phyloP scores from a whole-genome alignment of 2,329 filamentous ascomycete species.

The Penicillium sclerotigenum region DNA sequence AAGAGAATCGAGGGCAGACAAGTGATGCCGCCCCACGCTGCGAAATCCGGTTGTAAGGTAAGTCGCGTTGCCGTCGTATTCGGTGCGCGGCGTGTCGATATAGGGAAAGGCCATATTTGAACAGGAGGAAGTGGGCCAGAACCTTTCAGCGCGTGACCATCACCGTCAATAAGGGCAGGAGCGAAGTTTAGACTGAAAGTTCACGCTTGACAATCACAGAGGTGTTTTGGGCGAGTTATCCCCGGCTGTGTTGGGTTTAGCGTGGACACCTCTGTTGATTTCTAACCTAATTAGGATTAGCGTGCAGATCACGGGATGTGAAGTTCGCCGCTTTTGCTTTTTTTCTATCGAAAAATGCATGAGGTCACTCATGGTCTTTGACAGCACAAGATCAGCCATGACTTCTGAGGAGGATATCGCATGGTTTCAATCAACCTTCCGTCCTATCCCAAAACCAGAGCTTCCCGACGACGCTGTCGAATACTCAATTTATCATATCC shows the following conservation, averaged over 20 bases:
- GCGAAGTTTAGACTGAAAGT: background rate
- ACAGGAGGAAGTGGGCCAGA: constrained; percentile 8
- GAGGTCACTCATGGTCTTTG: constrained; percentile 32
- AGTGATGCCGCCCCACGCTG: constrained; percentile 41
- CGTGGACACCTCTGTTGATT: constrained; percentile 38
- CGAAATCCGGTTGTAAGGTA: constrained; percentile 68
- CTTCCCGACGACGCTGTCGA: constrained; percentile 82
- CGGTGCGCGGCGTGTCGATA: constrained; percentile 81
- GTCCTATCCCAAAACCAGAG: constrained; percentile 60
- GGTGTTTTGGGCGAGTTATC: constrained; percentile 36
- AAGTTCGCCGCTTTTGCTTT: constrained; percentile 25
- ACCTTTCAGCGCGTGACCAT: constrained; percentile 30
- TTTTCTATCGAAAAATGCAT: constrained; percentile 24
- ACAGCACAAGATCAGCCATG: constrained; percentile 30
- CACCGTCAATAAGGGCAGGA: constrained; percentile 12
- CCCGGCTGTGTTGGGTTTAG: constrained; percentile 14
- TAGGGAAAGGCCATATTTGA: constrained; percentile 62
- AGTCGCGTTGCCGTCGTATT: constrained; percentile 76
- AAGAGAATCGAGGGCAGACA: constrained; percentile 68
- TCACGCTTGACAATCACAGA: constrained; percentile 11
- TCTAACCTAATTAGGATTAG: constrained; percentile 39
- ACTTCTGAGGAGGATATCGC: constrained; percentile 57
- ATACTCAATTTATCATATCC: constrained; percentile 69
- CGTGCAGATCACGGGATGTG: constrained; percentile 19
- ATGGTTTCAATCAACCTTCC: constrained; percentile 65